Base-by-base conservation (phyloP, 805 yeast species). In the Danielozyma ontarioensis region DNA sequence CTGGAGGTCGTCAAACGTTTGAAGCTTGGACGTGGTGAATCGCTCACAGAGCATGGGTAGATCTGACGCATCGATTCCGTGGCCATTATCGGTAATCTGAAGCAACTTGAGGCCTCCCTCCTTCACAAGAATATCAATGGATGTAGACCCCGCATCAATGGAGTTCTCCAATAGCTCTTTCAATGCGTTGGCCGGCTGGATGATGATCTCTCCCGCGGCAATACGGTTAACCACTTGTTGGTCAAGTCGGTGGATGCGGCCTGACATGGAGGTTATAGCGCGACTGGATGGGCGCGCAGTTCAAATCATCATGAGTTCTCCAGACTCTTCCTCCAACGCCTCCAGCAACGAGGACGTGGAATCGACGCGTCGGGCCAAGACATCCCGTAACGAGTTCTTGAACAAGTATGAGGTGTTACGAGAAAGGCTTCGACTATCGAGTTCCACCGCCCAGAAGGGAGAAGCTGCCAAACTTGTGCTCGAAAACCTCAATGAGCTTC, bases 141-240 rank as follows among this genome's bases (percentile, higher is more conserved):
- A 55, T 1, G 89, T 70, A 10, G 95, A 65, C 0, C 72, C 68
- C 0, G 98, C 97, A 55, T 93, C 98, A 10, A 93, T 77, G 4
- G 95, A 75, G 64, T 93, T 93, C 60, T 93, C 98, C 39, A 93
- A 62, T 64, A 93, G 64, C 55, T 93, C 98, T 53, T 93, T 93
- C 27, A 93, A 62, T 0, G 98, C 98, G 54, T 90, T 93, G 4
- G 90, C 83, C 0, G 98, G 97, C 4, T 89, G 90, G 17, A 89
- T 74, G 36, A 93, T 85, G 59, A 93, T 86, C 61, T 93, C 97
- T 1, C 98, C 98, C 1, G 98, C 98, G 0, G 98, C 98, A 17
- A 93, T 93, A 40, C 81, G 75, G 55, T 88, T 89, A 31, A 93
- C 84, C 14, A 89, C 97, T 2, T 76, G 55, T 12, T 63, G 63